These are phyloP conservation scores for Capsicum baccatum DNA, from an alignment of 257 asterid genomes.

Conservation along the genomic window DNA sequence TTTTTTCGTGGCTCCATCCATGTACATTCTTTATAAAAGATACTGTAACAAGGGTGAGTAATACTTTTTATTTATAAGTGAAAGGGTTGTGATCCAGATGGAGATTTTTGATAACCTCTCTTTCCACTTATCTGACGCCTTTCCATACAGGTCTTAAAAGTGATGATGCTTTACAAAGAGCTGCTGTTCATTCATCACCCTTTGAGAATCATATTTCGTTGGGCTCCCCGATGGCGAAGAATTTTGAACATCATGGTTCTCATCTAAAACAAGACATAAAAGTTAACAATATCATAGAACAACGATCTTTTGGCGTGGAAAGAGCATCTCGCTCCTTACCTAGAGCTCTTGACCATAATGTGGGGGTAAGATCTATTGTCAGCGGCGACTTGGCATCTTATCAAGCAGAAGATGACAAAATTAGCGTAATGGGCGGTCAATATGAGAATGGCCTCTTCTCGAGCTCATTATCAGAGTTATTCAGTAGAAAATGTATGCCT, in stretches of 20 bases:
- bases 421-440: constrained; percentile 67
- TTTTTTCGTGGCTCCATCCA: not conserved
- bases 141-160: constrained; percentile 60
- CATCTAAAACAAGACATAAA: constrained; percentile 64
- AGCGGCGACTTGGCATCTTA: constrained; percentile 59
- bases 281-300: constrained; percentile 51
- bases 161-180: constrained; percentile 54
- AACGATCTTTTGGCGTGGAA: constrained; percentile 61
- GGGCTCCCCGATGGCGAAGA: constrained; percentile 60
- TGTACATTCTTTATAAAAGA: not conserved
- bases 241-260: constrained; percentile 63
- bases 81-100: constrained; percentile 8
- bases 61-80: constrained; percentile 12
- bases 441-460: constrained; percentile 89
- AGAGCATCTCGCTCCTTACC: constrained; percentile 76
- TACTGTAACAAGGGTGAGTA: constrained; percentile 1
- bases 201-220: constrained; percentile 54
- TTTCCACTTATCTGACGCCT: constrained; percentile 20
- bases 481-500: constrained; percentile 71
- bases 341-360: constrained; percentile 62
- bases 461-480: constrained; percentile 90
- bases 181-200: constrained; percentile 62
- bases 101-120: constrained; percentile 2
- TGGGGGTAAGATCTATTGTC: constrained; percentile 55
- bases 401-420: constrained; percentile 61